Evolutionary conservation across 2,329 filamentous ascomycete genomes (phyloP).

Genomic region (Pseudogymnoascus sp.): DNA sequence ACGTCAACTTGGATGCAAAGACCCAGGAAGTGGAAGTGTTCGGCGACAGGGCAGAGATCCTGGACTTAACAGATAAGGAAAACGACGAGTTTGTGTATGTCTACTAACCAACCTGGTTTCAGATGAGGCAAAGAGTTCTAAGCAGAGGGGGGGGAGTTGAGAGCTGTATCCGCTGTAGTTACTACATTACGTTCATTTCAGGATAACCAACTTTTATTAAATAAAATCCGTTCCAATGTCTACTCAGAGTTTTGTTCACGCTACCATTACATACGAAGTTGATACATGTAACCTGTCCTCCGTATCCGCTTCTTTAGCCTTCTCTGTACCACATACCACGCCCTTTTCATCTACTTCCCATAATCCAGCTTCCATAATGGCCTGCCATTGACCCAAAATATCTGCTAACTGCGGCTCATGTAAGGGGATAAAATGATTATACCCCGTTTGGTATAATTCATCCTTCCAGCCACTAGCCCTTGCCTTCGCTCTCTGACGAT

Average conservation of each 20-base stretch:
- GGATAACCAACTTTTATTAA: background rate
- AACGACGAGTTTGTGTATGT: slow-evolving; percentile 64
- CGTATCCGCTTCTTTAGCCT: slow-evolving; percentile 27
- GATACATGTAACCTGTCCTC: background rate
- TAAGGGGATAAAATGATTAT: slow-evolving; percentile 15
- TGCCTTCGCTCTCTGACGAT: background rate
- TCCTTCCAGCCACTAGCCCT: slow-evolving; percentile 7
- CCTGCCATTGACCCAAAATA: slow-evolving; percentile 25
- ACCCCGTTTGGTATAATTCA: slow-evolving; percentile 19
- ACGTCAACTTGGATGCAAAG: background rate
- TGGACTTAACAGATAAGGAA: slow-evolving; percentile 56
- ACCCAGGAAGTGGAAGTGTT: background rate
- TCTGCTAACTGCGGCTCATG: slow-evolving; percentile 20
- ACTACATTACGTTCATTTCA: background rate
- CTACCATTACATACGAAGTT: background rate
- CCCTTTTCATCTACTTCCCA: slow-evolving; percentile 25
- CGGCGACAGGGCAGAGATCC: slow-evolving; percentile 26
- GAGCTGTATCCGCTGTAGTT: background rate
- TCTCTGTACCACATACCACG: slow-evolving; percentile 23
- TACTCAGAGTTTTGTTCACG: background rate
- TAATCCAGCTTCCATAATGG: slow-evolving; percentile 23
- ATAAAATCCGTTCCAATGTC: background rate
- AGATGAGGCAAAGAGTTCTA: slow-evolving; percentile 11
- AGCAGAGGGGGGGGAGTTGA: background rate
- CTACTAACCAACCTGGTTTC: slow-evolving; percentile 32